Evolutionary conservation across 1,284 basidiomycete genomes (phyloP).

Genomic region (Trametes pubescens): DNA sequence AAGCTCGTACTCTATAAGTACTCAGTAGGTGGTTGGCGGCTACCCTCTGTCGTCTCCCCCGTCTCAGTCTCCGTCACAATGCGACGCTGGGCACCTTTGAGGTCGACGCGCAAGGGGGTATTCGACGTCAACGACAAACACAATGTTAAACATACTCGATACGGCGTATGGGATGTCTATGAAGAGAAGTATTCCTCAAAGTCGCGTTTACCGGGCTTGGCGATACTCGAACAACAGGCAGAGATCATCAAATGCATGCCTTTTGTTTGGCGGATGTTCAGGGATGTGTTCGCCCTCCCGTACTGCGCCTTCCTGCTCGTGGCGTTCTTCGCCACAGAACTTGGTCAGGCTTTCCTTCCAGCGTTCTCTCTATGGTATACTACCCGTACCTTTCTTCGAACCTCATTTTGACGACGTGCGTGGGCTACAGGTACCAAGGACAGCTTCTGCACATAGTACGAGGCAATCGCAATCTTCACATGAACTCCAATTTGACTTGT

Average conservation of each 20-base stretch:
- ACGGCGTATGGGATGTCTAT: slow-evolving; percentile 81
- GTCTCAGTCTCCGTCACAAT: neutral
- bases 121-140: slow-evolving; percentile 63
- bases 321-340: slow-evolving; percentile 53
- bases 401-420: neutral
- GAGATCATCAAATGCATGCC: slow-evolving; percentile 61
- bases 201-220: slow-evolving; percentile 50
- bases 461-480: slow-evolving; percentile 5
- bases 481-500: neutral
- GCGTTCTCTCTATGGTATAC: slow-evolving; percentile 66
- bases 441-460: slow-evolving; percentile 70
- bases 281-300: slow-evolving; percentile 63
- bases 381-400: neutral
- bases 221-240: slow-evolving; percentile 54
- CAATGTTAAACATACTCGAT: slow-evolving; percentile 61
- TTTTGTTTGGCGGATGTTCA: slow-evolving; percentile 71
- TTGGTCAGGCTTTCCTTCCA: slow-evolving; percentile 64
- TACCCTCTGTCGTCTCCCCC: neutral
- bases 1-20: neutral
- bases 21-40: neutral
- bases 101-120: slow-evolving; percentile 18
- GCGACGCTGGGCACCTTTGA: neutral
- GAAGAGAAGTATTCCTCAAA: slow-evolving; percentile 55
- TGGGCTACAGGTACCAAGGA: slow-evolving; percentile 62
- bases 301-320: slow-evolving; percentile 57